Evolutionary conservation across 768 basidiomycete species (phyloP).

Genomic region (Podaxis pistillaris): DNA sequence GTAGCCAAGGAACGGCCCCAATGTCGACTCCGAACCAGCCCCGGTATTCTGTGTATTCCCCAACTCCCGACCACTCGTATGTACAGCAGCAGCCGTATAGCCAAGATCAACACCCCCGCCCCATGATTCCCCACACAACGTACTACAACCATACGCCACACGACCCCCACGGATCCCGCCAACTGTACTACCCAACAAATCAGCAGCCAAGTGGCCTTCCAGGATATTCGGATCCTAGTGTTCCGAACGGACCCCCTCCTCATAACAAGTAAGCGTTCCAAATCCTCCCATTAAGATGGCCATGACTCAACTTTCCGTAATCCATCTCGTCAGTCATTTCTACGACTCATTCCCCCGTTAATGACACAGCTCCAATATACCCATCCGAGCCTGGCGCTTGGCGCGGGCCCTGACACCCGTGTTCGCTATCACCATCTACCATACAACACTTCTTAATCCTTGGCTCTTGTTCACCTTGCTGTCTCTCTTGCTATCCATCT

Average conservation of each 20-base stretch:
- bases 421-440: background rate
- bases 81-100: background rate
- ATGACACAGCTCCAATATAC: background rate
- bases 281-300: background rate
- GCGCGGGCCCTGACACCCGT: background rate
- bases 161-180: background rate
- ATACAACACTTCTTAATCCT: background rate
- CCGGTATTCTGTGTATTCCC: background rate
- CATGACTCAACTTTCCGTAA: slow-evolving; percentile 1
- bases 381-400: slow-evolving; percentile 2
- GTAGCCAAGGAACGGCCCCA: background rate
- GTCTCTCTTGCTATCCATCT: background rate
- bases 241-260: background rate
- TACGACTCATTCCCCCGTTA: slow-evolving; percentile 1
- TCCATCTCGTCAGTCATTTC: background rate
- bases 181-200: background rate
- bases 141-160: background rate
- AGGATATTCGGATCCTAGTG: background rate
- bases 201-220: slow-evolving; percentile 3
- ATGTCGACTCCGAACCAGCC: background rate
- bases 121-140: background rate
- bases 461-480: background rate
- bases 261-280: slow-evolving; percentile 2
- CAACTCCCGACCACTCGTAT: background rate
- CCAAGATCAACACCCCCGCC: background rate